These are phyloP conservation scores for Ceratorhiza oryzae-sativae DNA, from an alignment of 1,284 basidiomycete genomes.

Conservation along the genomic window DNA sequence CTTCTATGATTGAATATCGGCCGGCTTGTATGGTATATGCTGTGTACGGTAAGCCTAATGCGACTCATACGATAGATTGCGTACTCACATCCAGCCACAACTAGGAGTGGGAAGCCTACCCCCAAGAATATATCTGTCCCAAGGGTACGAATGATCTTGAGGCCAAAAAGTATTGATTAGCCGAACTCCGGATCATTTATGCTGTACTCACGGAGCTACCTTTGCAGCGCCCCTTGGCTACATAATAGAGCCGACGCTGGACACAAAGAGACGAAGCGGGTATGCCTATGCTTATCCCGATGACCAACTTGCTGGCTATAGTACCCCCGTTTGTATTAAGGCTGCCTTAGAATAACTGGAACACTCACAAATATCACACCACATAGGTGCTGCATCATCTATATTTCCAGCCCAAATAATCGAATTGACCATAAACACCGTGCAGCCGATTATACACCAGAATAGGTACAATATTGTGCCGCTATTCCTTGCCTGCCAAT, in stretches of 20 bases:
- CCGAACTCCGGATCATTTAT: slow-evolving; percentile 47
- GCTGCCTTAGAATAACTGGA: slow-evolving; percentile 1
- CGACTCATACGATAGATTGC: not conserved
- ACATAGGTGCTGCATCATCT: slow-evolving; percentile 64
- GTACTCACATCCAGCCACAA: slow-evolving; percentile 61
- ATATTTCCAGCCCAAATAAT: slow-evolving; percentile 70
- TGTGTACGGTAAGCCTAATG: slow-evolving; percentile 11
- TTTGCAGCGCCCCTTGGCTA: slow-evolving; percentile 50
- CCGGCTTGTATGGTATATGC: slow-evolving; percentile 39
- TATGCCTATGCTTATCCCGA: slow-evolving; percentile 53
- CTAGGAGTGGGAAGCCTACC: slow-evolving; percentile 56
- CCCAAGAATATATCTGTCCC: slow-evolving; percentile 58
- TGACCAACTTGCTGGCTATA: slow-evolving; percentile 53
- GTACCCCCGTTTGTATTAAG: not conserved
- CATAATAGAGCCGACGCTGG: slow-evolving; percentile 59
- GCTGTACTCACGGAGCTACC: slow-evolving; percentile 41
- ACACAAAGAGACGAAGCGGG: slow-evolving; percentile 58
- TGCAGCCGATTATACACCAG: slow-evolving; percentile 64
- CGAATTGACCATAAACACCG: slow-evolving; percentile 70
- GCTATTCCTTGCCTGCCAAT: slow-evolving; percentile 65
- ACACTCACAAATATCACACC: slow-evolving; percentile 76
- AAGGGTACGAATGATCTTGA: slow-evolving; percentile 39
- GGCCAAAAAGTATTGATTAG: not conserved
- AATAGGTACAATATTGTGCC: slow-evolving; percentile 71
- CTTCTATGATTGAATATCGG: slow-evolving; percentile 41